Percentiles rank a stretch among this genome's conserved stretches.
Evolutionary conservation across 176 grass and related monocot genomes (phyloP).

Genomic region (Areca catechu): DNA sequence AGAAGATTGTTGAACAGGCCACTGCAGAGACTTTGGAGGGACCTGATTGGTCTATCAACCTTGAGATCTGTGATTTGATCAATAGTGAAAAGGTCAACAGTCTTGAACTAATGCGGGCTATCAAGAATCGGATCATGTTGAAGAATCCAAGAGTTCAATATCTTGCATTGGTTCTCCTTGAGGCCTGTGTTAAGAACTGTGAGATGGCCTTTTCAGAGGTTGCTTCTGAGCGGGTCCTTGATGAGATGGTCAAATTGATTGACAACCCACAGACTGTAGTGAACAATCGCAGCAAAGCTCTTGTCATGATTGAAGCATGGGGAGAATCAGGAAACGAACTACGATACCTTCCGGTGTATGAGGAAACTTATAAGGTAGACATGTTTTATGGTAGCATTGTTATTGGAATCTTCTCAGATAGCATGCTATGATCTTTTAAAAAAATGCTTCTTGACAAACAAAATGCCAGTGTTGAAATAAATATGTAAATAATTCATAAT

Average conservation of each 20-base stretch:
- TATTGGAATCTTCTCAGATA: no score
- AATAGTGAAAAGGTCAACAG: slow-evolving; percentile 53
- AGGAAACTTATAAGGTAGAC: slow-evolving; percentile 84
- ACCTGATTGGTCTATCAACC: slow-evolving; percentile 70
- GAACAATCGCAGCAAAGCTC: slow-evolving; percentile 66
- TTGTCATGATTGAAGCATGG: slow-evolving; percentile 81
- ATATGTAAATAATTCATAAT: no score
- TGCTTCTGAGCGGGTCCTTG: slow-evolving; percentile 66
- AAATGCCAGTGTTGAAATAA: no score
- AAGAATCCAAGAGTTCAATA: slow-evolving; percentile 68
- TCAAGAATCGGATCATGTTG: slow-evolving; percentile 78
- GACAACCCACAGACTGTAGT: slow-evolving; percentile 73
- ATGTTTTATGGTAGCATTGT: not conserved
- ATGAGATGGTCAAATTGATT: slow-evolving; percentile 78
- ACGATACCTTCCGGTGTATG: slow-evolving; percentile 68
- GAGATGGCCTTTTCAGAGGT: slow-evolving; percentile 86
- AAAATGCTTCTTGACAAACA: no score
- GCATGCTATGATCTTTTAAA: no score
- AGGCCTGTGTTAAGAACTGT: slow-evolving; percentile 71
- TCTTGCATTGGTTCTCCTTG: slow-evolving; percentile 66
- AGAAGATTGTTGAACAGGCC: slow-evolving; percentile 79
- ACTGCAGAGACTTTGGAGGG: slow-evolving; percentile 44
- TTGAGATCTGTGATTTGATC: slow-evolving; percentile 83
- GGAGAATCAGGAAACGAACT: slow-evolving; percentile 79
- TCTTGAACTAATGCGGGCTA: slow-evolving; percentile 51